phyloP scores from a whole-genome alignment of 441 rosid species.

The Metrosideros polymorpha region DNA sequence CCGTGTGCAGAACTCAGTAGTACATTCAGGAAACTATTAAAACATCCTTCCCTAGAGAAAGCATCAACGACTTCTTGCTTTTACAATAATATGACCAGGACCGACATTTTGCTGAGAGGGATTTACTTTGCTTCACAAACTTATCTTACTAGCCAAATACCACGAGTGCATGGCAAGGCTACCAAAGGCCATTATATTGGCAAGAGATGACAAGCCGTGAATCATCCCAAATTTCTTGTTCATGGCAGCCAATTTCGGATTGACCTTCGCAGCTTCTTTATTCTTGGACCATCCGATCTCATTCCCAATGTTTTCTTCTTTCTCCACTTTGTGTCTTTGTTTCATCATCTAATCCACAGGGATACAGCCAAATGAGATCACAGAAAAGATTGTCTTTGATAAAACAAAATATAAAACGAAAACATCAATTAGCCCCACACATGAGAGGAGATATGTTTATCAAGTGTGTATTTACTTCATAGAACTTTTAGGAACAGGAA shows the following conservation, averaged over 20 bases:
- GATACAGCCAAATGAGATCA: not conserved
- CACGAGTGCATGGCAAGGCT: conserved; percentile 83
- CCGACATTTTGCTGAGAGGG: not conserved
- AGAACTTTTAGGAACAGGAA: not conserved
- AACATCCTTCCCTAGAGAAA: not conserved
- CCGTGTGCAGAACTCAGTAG: not conserved
- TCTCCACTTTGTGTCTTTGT: conserved; percentile 80
- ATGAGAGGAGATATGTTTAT: not conserved
- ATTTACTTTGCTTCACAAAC: conserved; percentile 25
- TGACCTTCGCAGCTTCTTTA: conserved; percentile 49
- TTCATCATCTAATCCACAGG: conserved; percentile 53
- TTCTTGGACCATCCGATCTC: conserved; percentile 75
- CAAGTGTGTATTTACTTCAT: not conserved
- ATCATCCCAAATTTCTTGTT: conserved; percentile 88
- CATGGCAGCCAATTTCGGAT: conserved; percentile 74
- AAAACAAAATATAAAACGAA: not conserved
- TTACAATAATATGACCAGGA: not conserved
- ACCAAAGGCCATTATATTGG: conserved; percentile 61
- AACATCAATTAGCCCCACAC: not conserved
- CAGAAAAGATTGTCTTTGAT: not conserved
- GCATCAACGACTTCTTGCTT: not conserved
- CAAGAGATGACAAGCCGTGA: conserved; percentile 68
- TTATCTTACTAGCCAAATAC: conserved; percentile 70
- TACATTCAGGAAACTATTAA: not conserved
- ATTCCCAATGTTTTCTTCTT: conserved; percentile 51